Evolutionary conservation across 2,329 filamentous ascomycete genomes (phyloP).

Genomic region (Fusarium veterinarium): DNA sequence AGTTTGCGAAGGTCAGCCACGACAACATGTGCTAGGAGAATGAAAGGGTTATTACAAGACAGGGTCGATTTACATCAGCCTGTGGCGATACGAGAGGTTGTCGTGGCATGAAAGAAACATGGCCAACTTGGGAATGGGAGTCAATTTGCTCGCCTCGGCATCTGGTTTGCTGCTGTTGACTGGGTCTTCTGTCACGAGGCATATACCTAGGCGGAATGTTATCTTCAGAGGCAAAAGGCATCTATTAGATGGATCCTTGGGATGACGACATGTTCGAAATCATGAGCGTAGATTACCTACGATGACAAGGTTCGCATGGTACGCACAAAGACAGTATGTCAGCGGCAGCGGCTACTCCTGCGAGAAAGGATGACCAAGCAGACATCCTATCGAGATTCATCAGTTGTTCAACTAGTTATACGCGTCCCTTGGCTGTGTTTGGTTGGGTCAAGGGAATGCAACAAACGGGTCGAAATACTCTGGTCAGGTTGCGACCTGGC

Average conservation of each 20-base stretch:
- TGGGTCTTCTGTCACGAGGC: constrained; percentile 9
- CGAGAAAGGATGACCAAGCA: background rate
- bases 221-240: constrained; percentile 1
- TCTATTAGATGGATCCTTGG: background rate
- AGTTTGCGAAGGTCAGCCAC: constrained; percentile 6
- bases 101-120: background rate
- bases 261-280: constrained; percentile 10
- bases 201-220: background rate
- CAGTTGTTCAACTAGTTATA: background rate
- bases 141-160: background rate
- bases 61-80: background rate
- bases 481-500: background rate
- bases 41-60: background rate
- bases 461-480: background rate
- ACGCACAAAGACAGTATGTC: constrained; percentile 9
- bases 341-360: background rate
- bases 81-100: background rate
- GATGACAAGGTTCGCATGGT: constrained; percentile 4
- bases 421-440: background rate
- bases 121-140: background rate
- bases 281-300: background rate
- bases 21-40: background rate
- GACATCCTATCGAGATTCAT: background rate
- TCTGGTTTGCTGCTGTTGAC: constrained; percentile 12
- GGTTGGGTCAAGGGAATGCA: background rate